Evolutionary conservation across 2,329 filamentous ascomycete genomes (phyloP).

Genomic region (Fusarium liriodendri): DNA sequence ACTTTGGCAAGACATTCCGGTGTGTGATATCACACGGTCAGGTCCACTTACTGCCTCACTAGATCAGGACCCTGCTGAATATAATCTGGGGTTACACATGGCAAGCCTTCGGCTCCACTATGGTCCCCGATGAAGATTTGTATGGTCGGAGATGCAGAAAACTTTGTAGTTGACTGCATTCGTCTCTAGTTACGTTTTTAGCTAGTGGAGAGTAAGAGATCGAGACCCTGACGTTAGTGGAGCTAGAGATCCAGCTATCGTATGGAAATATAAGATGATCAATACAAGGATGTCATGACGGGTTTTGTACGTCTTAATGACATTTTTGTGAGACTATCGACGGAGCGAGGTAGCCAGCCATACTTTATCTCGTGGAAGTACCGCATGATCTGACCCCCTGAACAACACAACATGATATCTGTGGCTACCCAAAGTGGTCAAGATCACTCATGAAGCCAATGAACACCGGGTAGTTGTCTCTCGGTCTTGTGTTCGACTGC

Average conservation of each 20-base stretch:
- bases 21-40: not conserved
- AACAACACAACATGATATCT: not conserved
- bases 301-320: not conserved
- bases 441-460: not conserved
- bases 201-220: not conserved
- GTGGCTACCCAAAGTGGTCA: not conserved
- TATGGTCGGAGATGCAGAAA: not conserved
- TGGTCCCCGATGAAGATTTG: not conserved
- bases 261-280: not conserved
- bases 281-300: not conserved
- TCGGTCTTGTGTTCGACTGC: not conserved
- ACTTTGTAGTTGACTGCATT: conserved; percentile 1
- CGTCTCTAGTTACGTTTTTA: not conserved
- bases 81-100: conserved; percentile 4
- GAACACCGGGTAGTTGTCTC: not conserved
- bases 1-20: not conserved
- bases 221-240: not conserved
- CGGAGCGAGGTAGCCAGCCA: not conserved
- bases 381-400: not conserved
- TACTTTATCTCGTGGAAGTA: not conserved
- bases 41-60: not conserved
- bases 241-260: not conserved
- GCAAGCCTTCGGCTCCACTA: not conserved
- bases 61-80: not conserved
- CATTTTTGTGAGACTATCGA: not conserved